Evolutionary conservation across 495 filamentous ascomycete genomes (phyloP), one percentile per base, ranked within the genome.

Genomic region (Aspergillus heteromorphus): DNA sequence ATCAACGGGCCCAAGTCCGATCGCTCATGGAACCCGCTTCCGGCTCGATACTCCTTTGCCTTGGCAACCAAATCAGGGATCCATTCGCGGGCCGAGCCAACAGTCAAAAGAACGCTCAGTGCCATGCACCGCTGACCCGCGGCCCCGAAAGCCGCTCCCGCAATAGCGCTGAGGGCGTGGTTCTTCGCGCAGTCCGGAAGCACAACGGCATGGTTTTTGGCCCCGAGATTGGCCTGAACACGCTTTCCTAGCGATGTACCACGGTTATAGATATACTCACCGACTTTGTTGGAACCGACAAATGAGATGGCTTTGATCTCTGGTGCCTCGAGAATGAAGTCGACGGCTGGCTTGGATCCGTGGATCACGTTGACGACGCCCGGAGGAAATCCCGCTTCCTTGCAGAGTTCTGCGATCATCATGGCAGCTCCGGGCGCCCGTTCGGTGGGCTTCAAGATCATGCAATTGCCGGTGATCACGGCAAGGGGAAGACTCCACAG

Each of bases 61-160:
- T 85, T 81, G 67, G 91, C 88, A 1, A 87, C 89, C 29, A 96
- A 69, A 56, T 95, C 90, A 1, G 83, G 71, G 11, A 95, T 73
- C 91, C 91, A 96, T 13, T 85, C 79, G 65, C 87, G 87, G 6
- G 90, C 89, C 79, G 89, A 86, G 53, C 91, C 91, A 8, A 95
- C 87, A 76, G 91, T 86, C 57, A 95, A 87, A 4, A 91, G 67
- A 0, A 90, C 89, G 53, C 87, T 91, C 48, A 96, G 76, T 21
- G 91, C 91, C 91, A 96, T 95, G 69, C 91, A 96, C 16, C 91
- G 78, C 74, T 96, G 91, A 30, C 91, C 91, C 49, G 91, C 91
- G 55, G 91, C 91, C 48, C 91, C 91, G 57, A 95, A 96, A 29
- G 91, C 91, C 2, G 36, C 36, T 40, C 36, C 36, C 4, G 16